phyloP scores from a whole-genome alignment of 352 stramenopile genomes.

The Phytophthora citrophthora region DNA sequence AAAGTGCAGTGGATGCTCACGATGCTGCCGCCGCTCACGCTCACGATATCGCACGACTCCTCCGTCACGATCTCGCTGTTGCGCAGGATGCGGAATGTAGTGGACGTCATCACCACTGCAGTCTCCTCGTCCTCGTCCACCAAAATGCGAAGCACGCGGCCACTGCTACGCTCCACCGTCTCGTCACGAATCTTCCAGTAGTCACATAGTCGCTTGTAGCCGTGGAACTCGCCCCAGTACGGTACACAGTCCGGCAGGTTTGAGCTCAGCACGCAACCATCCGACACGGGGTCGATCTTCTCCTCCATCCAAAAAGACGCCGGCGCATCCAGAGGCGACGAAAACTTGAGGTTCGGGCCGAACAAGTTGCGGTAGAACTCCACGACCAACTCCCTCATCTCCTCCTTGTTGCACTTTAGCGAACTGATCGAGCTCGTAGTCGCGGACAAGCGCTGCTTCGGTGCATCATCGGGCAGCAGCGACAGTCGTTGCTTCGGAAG shows the following conservation, averaged over 20 bases:
- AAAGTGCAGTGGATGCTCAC: conserved; percentile 90
- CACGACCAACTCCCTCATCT: conserved; percentile 80
- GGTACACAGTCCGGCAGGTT: conserved; percentile 87
- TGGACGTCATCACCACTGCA: conserved; percentile 89
- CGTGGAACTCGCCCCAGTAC: conserved; percentile 90
- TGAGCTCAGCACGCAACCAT: conserved; percentile 80
- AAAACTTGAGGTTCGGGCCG: conserved; percentile 78
- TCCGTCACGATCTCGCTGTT: conserved; percentile 89
- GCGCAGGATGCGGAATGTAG: conserved; percentile 85
- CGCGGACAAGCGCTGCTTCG: conserved; percentile 42
- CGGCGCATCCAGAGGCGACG: conserved; percentile 75
- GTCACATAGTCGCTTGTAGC: conserved; percentile 86
- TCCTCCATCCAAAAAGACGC: conserved; percentile 88
- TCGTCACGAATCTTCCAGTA: conserved; percentile 91
- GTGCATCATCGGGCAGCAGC: conserved; percentile 52
- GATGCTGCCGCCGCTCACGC: conserved; percentile 72
- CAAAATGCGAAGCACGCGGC: conserved; percentile 81
- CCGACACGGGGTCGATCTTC: conserved; percentile 78
- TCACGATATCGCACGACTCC: conserved; percentile 88
- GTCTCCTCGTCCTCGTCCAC: conserved; percentile 88
- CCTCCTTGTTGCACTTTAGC: conserved; percentile 61
- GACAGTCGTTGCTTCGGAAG: conserved; percentile 60
- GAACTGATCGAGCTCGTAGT: conserved; percentile 41
- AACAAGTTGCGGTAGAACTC: conserved; percentile 86
- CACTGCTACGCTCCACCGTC: conserved; percentile 83